These are phyloP conservation scores for Stygiomarasmius scandens DNA, from an alignment of 1,284 basidiomycete genomes.

Conservation along the genomic window DNA sequence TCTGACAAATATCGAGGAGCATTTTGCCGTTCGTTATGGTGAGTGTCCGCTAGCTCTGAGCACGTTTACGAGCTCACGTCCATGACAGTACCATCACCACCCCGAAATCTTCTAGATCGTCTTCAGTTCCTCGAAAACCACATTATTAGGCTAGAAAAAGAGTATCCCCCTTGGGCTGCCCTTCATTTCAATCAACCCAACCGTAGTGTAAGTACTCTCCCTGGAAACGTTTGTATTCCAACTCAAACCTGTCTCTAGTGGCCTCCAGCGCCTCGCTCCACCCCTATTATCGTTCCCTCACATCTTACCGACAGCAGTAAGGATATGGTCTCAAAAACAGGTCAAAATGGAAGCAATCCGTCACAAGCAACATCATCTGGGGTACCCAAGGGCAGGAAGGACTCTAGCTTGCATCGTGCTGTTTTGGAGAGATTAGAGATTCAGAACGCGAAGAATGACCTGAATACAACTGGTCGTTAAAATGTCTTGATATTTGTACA, in stretches of 20 bases:
- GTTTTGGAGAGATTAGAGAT: constrained; percentile 76
- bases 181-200: constrained; percentile 81
- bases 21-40: constrained; percentile 76
- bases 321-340: constrained; percentile 3
- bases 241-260: constrained; percentile 47
- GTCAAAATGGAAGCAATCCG: too few species aligned
- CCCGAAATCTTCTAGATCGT: constrained; percentile 61
- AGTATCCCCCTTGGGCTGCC: constrained; percentile 83
- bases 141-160: constrained; percentile 70
- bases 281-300: constrained; percentile 71
- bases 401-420: constrained; percentile 70
- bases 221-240: constrained; percentile 2
- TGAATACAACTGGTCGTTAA: neutral
- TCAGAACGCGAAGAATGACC: constrained; percentile 64
- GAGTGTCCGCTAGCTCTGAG: constrained; percentile 19
- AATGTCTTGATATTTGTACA: too few species aligned
- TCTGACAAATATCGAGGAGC: constrained; percentile 64
- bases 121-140: constrained; percentile 75
- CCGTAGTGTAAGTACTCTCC: constrained; percentile 61
- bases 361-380: constrained; percentile 13
- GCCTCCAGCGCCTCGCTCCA: constrained; percentile 76
- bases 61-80: neutral
- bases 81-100: constrained; percentile 65
- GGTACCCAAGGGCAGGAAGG: constrained; percentile 44
- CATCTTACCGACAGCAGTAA: constrained; percentile 39